These are phyloP conservation scores for Myriosclerotinia duriaeana DNA, from an alignment of 2,329 filamentous ascomycete genomes.

Conservation along the genomic window DNA sequence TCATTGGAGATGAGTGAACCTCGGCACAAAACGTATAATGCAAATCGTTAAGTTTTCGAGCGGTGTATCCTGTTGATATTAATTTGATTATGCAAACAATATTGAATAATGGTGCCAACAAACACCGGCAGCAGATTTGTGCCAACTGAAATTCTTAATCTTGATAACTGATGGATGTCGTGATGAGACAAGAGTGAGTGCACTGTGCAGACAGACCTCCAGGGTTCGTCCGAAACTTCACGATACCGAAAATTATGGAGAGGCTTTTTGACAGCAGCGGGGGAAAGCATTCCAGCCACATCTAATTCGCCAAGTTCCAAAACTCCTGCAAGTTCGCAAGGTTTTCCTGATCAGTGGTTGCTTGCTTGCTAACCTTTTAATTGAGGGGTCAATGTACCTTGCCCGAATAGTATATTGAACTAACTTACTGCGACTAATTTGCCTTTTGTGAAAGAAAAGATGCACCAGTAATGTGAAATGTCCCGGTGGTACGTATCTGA, in stretches of 20 bases:
- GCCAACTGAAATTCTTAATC: neutral
- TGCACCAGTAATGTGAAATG: neutral
- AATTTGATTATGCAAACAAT: constrained; percentile 16
- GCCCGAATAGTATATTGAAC: constrained; percentile 3
- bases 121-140: constrained; percentile 12
- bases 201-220: too few species aligned
- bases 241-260: constrained; percentile 13
- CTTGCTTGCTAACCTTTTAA: neutral
- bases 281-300: constrained; percentile 1
- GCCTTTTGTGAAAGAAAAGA: constrained; percentile 12
- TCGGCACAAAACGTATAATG: constrained; percentile 10
- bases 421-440: neutral
- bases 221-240: constrained; percentile 22
- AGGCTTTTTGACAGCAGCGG: constrained; percentile 19
- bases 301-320: constrained; percentile 18
- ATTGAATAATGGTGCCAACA: constrained; percentile 17
- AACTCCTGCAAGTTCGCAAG: neutral
- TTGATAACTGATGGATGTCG: constrained; percentile 11
- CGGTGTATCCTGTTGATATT: constrained; percentile 15
- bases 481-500: constrained; percentile 4
- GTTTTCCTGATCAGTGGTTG: neutral
- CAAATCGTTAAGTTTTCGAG: neutral
- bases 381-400: constrained; percentile 17
- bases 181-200: constrained; percentile 12
- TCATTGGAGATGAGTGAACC: constrained; percentile 6